A percentile compares a stretch with the other conserved stretches of the same genome.
Conservation (phyloP, 108 stramenopile genomes). For the Conticribra guillardii region DNA sequence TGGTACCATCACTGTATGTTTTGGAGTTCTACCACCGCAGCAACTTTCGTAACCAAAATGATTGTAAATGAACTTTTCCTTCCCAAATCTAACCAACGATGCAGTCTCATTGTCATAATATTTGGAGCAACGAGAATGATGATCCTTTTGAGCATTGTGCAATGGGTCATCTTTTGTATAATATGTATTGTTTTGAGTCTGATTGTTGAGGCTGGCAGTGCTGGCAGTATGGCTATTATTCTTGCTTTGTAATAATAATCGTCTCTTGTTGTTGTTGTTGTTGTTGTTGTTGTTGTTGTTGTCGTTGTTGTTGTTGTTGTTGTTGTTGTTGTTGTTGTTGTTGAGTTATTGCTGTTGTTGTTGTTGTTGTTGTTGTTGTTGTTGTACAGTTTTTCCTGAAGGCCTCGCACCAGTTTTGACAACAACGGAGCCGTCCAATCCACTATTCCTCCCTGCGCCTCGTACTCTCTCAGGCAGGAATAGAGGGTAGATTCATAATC, state of each 20-base stretch:
- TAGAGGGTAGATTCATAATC: slow-evolving; percentile 6
- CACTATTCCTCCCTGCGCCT: slow-evolving; percentile 9
- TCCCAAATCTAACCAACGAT: not conserved
- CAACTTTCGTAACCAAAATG: slow-evolving; percentile 2
- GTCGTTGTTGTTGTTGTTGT: too few relatives aligned
- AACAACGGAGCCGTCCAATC: slow-evolving; percentile 21
- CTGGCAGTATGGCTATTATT: too few relatives aligned
- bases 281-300: too few relatives aligned
- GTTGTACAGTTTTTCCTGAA: too few relatives aligned
- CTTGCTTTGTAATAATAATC: too few relatives aligned
- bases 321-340: too few relatives aligned
- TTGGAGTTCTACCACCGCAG: slow-evolving; percentile 1
- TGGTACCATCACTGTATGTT: not conserved
- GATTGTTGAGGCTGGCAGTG: too few relatives aligned
- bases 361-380: too few relatives aligned
- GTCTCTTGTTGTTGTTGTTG: too few relatives aligned
- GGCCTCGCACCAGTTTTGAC: too few relatives aligned
- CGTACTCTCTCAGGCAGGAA: slow-evolving; percentile 14
- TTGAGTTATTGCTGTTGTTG: too few relatives aligned
- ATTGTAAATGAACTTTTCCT: not conserved
- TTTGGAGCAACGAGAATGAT: slow-evolving; percentile 6
- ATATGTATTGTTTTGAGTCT: not conserved
- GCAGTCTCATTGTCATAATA: slow-evolving; percentile 10
- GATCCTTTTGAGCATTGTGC: not conserved
- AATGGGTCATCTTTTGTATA: slow-evolving; percentile 19